These are phyloP conservation scores for Berkeleyomyces basicola DNA, from an alignment of 2,329 filamentous ascomycete genomes.

Conservation along the genomic window DNA sequence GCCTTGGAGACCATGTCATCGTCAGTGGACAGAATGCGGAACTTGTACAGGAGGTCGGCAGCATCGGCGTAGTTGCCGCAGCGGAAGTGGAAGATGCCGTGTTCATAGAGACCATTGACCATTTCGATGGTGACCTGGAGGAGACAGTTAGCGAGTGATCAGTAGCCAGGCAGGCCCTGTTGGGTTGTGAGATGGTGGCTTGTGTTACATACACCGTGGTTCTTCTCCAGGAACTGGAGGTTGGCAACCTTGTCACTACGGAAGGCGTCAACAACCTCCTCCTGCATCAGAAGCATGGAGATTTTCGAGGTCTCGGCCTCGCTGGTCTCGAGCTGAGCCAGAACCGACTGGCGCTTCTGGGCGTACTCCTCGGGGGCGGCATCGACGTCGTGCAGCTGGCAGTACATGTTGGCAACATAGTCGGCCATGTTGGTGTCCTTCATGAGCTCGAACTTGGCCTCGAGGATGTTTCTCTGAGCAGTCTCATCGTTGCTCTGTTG, in stretches of 20 bases:
- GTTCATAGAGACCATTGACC: conserved; percentile 91
- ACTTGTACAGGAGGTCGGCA: conserved; percentile 88
- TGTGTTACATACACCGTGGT: conserved; percentile 57
- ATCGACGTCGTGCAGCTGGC: conserved; percentile 67
- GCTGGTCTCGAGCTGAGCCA: conserved; percentile 65
- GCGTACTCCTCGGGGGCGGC: conserved; percentile 71
- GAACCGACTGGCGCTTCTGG: conserved; percentile 76
- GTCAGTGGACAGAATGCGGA: conserved; percentile 93
- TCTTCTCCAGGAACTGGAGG: conserved; percentile 93
- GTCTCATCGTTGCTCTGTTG: conserved; percentile 50
- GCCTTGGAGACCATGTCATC: conserved; percentile 93
- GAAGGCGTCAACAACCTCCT: conserved; percentile 79
- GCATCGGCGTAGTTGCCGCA: conserved; percentile 86
- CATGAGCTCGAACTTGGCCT: conserved; percentile 82
- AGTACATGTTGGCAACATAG: conserved; percentile 83
- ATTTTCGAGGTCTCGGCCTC: conserved; percentile 83
- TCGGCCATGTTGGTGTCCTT: conserved; percentile 93
- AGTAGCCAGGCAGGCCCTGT: not conserved
- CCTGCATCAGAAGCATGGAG: conserved; percentile 66
- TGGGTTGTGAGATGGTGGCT: not conserved
- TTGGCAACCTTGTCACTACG: conserved; percentile 97
- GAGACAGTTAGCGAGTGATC: not conserved
- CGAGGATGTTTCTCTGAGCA: conserved; percentile 52
- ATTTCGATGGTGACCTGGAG: conserved; percentile 78
- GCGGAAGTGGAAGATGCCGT: conserved; percentile 94